Percentiles rank a stretch among this genome's conserved stretches.
Evolutionary conservation across 441 rosid genomes (phyloP).

Genomic region (Omphalea diandra): DNA sequence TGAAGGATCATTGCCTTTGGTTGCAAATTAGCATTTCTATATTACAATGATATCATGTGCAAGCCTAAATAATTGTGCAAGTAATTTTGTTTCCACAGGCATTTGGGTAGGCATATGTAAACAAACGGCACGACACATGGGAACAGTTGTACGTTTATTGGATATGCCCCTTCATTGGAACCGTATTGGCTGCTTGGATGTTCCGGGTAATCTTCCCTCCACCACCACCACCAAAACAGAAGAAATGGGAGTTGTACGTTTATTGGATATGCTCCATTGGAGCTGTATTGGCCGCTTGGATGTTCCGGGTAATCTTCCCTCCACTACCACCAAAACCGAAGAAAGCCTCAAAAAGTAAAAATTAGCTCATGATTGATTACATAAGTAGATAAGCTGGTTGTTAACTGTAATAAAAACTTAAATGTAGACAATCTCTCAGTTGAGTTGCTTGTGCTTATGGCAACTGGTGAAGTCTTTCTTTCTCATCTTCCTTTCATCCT

Average conservation of each 20-base stretch:
- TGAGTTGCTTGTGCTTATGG: background rate
- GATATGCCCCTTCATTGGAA: conserved; percentile 83
- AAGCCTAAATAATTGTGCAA: background rate
- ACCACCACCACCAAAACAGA: no score
- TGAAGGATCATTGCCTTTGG: background rate
- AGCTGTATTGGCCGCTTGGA: conserved; percentile 69
- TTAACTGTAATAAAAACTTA: conserved; percentile 14
- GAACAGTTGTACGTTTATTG: conserved; percentile 89
- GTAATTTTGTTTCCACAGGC: conserved; percentile 49
- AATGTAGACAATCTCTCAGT: background rate
- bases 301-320: conserved; percentile 65
- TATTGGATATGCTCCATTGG: conserved; percentile 90
- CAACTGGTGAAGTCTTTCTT: background rate
- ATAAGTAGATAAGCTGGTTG: conserved; percentile 5
- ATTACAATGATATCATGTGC: background rate
- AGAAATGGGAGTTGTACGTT: conserved; percentile 84
- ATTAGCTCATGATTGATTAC: background rate
- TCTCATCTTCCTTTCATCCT: background rate
- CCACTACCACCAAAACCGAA: conserved; percentile 47
- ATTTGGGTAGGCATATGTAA: conserved; percentile 86
- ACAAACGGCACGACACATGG: conserved; percentile 82
- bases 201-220: conserved; percentile 69
- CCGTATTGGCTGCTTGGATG: conserved; percentile 67
- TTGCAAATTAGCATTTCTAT: background rate
- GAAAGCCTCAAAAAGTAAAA: conserved; percentile 45